A percentile compares a stretch with the other conserved stretches of the same genome.
phyloP scores from a whole-genome alignment of 306 rosid species.

The Cucurbita moschata region DNA sequence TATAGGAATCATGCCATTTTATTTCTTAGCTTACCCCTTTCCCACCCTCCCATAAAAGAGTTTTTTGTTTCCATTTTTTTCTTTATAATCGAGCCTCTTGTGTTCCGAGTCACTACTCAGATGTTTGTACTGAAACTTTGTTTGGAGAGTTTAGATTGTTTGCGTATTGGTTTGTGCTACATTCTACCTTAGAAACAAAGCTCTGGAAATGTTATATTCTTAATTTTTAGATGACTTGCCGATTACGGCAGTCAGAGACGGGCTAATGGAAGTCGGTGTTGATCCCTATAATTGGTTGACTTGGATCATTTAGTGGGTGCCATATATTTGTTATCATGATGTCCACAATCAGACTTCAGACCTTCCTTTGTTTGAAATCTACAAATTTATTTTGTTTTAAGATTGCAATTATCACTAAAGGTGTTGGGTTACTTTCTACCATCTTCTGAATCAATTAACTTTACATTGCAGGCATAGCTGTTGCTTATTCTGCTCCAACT shows the following conservation, averaged over 20 bases:
- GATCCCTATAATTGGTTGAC: too few species aligned
- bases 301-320: too few species aligned
- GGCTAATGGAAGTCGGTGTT: too few species aligned
- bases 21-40: neutral
- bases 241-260: too few species aligned
- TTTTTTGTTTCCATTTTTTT: neutral
- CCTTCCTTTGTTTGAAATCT: neutral
- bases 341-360: neutral
- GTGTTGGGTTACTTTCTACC: neutral
- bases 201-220: neutral
- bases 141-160: neutral
- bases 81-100: neutral
- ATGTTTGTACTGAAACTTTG: neutral
- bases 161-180: neutral
- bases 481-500: conserved; percentile 71
- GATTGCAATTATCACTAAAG: neutral
- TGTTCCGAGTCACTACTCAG: neutral
- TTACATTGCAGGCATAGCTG: conserved; percentile 44
- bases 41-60: neutral
- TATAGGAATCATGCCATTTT: neutral
- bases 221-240: neutral
- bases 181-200: neutral
- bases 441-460: neutral
- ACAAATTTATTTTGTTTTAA: neutral
- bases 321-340: neutral